These are phyloP conservation scores for Aspergillus unguis DNA, from an alignment of 2,329 filamentous ascomycete genomes.

Conservation along the genomic window DNA sequence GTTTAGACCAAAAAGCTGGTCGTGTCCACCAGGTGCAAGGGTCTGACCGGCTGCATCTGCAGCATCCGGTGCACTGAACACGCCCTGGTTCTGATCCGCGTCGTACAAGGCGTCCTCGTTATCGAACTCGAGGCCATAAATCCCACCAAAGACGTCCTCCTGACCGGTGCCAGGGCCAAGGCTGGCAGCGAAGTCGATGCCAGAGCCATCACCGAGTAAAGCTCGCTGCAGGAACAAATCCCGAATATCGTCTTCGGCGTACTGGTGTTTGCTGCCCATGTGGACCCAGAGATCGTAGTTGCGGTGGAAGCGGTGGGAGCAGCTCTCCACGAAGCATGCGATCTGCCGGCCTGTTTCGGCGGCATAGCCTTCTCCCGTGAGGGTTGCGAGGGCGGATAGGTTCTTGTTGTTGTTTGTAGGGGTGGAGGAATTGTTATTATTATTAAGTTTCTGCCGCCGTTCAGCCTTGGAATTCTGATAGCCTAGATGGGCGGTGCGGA, in stretches of 20 bases:
- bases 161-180: constrained; percentile 13
- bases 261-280: constrained; percentile 46
- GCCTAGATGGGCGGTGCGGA: constrained; percentile 78
- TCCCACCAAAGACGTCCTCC: constrained; percentile 31
- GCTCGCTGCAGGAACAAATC: constrained; percentile 41
- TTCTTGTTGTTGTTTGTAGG: constrained; percentile 19
- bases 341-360: constrained; percentile 50
- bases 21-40: not conserved
- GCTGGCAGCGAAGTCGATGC: too few species aligned
- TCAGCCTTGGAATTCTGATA: constrained; percentile 45
- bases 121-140: constrained; percentile 38
- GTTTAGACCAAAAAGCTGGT: not conserved
- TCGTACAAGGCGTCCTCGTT: constrained; percentile 18
- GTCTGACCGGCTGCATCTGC: not conserved
- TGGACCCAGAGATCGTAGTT: constrained; percentile 59
- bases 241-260: constrained; percentile 39
- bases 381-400: constrained; percentile 42
- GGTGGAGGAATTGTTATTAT: constrained; percentile 13
- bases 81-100: not conserved
- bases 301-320: constrained; percentile 54
- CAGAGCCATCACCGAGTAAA: constrained; percentile 31
- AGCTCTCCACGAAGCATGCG: constrained; percentile 50
- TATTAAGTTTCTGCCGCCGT: constrained; percentile 34
- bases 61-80: not conserved
- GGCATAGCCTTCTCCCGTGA: constrained; percentile 57